These are phyloP conservation scores for Debaryomyces hansenii DNA, from an alignment of 805 yeast genomes.

Conservation along the genomic window DNA sequence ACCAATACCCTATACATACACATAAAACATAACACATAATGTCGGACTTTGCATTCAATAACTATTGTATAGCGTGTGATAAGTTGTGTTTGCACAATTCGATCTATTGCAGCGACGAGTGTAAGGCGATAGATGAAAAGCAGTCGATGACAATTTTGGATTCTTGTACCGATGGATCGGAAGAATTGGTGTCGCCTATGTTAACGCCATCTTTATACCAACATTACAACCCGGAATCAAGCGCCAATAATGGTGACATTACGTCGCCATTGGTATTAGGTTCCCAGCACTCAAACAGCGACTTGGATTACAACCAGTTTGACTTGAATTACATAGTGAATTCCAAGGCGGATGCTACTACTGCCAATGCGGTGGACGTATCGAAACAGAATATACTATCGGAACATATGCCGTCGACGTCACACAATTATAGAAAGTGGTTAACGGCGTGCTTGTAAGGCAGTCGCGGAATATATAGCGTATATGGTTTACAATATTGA, in stretches of 20 bases:
- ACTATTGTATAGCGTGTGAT: constrained; percentile 39
- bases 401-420: constrained; percentile 25
- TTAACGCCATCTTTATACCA: constrained; percentile 37
- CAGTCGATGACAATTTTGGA: constrained; percentile 17
- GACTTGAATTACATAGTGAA: constrained; percentile 34
- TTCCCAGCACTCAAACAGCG: constrained; percentile 6
- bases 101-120: constrained; percentile 29
- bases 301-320: constrained; percentile 24
- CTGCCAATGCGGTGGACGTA: constrained; percentile 1
- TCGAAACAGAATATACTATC: constrained; percentile 4
- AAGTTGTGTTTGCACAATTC: constrained; percentile 24
- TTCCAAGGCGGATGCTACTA: constrained; percentile 14
- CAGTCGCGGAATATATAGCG: not conserved
- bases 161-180: constrained; percentile 5
- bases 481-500: not conserved
- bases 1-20: too few relatives aligned
- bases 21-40: constrained; percentile 14
- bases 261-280: constrained; percentile 1
- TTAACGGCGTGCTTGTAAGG: constrained; percentile 30
- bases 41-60: constrained; percentile 40
- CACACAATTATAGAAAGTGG: constrained; percentile 42
- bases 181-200: constrained; percentile 35
- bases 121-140: constrained; percentile 33
- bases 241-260: not conserved
- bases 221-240: constrained; percentile 11